Evolutionary conservation across 176 grass and related monocot species (phyloP).

Genomic region (Puya raimondii): DNA sequence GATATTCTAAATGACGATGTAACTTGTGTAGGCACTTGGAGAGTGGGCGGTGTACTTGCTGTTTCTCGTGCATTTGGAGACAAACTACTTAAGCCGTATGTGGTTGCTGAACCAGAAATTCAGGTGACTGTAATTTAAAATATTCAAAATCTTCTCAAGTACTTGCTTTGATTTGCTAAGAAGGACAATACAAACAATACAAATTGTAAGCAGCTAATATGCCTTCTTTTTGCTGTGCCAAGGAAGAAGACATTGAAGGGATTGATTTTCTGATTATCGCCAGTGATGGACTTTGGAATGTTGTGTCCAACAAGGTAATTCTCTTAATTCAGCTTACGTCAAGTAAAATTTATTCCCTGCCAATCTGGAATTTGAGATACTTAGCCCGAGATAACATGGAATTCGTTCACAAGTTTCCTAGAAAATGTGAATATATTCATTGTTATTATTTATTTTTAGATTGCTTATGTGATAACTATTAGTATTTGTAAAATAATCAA

Average conservation of each 20-base stretch:
- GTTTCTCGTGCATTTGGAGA: conserved; percentile 44
- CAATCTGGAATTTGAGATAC: background rate
- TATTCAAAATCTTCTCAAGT: background rate
- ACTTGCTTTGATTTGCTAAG: background rate
- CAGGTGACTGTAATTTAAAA: conserved; percentile 13
- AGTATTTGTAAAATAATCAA: too few relatives aligned
- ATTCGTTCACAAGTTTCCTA: too few relatives aligned
- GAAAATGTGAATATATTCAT: background rate
- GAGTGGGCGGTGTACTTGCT: conserved; percentile 41
- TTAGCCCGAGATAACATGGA: too few relatives aligned
- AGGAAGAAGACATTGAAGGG: conserved; percentile 31
- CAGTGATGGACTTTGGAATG: conserved; percentile 47
- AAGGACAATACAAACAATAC: background rate
- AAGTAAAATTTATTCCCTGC: background rate
- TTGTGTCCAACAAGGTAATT: conserved; percentile 35
- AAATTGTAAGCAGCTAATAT: background rate
- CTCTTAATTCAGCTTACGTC: background rate
- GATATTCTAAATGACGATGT: background rate
- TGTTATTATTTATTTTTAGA: background rate
- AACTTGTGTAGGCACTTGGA: conserved; percentile 30
- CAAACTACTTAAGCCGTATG: conserved; percentile 35
- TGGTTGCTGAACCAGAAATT: conserved; percentile 46
- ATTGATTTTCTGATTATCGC: conserved; percentile 39
- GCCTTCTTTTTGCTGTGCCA: background rate
- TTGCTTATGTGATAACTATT: too few relatives aligned